Evolutionary conservation across 2,329 filamentous ascomycete genomes (phyloP).

Genomic region (Pyrenophora teres): DNA sequence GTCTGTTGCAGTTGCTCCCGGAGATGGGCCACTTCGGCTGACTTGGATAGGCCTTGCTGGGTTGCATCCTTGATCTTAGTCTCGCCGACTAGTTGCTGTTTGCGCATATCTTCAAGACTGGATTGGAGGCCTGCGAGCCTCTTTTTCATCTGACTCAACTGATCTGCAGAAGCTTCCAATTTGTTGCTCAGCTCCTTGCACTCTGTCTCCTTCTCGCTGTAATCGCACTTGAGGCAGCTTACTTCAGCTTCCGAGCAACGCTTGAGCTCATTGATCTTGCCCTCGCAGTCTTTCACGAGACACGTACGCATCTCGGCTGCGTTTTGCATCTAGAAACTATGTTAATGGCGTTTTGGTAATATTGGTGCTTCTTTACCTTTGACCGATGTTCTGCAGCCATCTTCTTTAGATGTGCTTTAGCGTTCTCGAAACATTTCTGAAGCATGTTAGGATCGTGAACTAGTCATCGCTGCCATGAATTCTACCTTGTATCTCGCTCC

Average conservation of each 20-base stretch:
- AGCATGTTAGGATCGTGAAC: neutral
- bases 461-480: neutral
- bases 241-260: slow-evolving; percentile 18
- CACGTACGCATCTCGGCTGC: slow-evolving; percentile 1
- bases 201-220: slow-evolving; percentile 16
- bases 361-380: slow-evolving; percentile 1
- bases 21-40: slow-evolving; percentile 13
- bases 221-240: slow-evolving; percentile 17
- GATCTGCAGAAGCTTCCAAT: slow-evolving; percentile 7
- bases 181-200: slow-evolving; percentile 9
- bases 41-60: neutral
- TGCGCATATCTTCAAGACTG: no score
- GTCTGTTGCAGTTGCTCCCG: slow-evolving; percentile 15
- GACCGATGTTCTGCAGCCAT: neutral
- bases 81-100: no score
- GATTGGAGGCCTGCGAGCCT: slow-evolving; percentile 1
- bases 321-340: neutral
- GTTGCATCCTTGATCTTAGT: no score
- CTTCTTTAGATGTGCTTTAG: slow-evolving; percentile 4
- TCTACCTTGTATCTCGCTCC: slow-evolving; percentile 8
- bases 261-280: slow-evolving; percentile 18
- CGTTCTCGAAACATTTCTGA: neutral
- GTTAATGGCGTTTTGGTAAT: neutral
- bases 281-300: slow-evolving; percentile 11
- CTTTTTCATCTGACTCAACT: slow-evolving; percentile 13